Base-by-base conservation (phyloP, 2,329 filamentous ascomycete genomes). In the Hypoxylon sp. region DNA sequence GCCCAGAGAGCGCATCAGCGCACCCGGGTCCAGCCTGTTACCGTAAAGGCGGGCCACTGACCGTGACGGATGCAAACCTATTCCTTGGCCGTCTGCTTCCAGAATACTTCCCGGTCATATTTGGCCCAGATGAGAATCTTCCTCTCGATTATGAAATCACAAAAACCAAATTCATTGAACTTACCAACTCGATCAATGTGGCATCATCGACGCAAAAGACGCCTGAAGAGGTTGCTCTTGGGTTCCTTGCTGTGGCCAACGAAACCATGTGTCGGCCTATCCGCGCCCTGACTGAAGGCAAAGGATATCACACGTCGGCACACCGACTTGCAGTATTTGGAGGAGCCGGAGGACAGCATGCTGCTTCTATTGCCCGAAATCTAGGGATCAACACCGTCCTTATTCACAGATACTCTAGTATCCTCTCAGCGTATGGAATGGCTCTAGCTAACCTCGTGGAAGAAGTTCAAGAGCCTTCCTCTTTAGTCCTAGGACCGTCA, bases 261-360 rank as follows among this genome's bases (percentile, higher is more conserved):
- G 90, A 92, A 77, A 88, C 90, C 0, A 93, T 93, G 90, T 89
- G 88, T 2, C 82, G 91, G 23, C 91, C 91, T 0, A 94, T 94
- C 62, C 84, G 91, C 52, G 91, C 70, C 1, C 55, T 72, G 5
- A 74, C 70, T 0, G 91, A 93, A 77, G 90, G 90, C 2, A 72
- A 75, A 12, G 76, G 76, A 4, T 77, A 74, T 46, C 74, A 73
- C 5, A 73, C 75, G 0, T 74, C 74, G 43, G 72, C 71, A 3
- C 77, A 78, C 45, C 63, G 74, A 14, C 72, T 79, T 7, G 77
- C 74, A n/a, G 72, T 71, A 21, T 79, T 94, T 74, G 91, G 91
- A 23, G 91, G 91, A 67, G 91, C 91, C 4, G 91, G 91, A 61
- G 91, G 91, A 14, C 70, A 93, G 51, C 81, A 83, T 61, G 81